A percentile compares a stretch with the other conserved stretches of the same genome.
Evolutionary conservation across 2,329 filamentous ascomycete genomes (phyloP).

Genomic region (Ascochyta viciae-villosae): DNA sequence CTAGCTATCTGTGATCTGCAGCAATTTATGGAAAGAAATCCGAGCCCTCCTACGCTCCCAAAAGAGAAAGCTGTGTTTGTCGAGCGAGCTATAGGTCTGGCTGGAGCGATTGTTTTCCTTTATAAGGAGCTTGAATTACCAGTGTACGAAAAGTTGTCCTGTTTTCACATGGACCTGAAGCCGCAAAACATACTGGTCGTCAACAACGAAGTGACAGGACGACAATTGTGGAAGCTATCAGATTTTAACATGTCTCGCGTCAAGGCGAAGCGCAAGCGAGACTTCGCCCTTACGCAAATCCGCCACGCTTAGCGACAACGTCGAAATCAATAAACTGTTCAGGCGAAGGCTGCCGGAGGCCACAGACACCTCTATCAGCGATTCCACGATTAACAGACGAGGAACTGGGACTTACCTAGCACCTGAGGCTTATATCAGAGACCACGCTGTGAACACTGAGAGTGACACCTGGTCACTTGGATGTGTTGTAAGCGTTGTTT

Average conservation of each 20-base stretch:
- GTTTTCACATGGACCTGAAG: constrained; percentile 52
- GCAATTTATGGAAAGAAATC: background rate
- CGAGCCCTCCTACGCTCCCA: background rate
- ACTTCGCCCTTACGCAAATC: too few relatives aligned
- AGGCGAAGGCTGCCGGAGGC: constrained; percentile 20
- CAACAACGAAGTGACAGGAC: constrained; percentile 43
- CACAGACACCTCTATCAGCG: background rate
- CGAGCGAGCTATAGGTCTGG: background rate
- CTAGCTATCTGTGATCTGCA: background rate
- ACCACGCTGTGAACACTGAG: constrained; percentile 16
- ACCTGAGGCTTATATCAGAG: constrained; percentile 48
- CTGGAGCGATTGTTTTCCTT: constrained; percentile 23
- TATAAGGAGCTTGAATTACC: constrained; percentile 45
- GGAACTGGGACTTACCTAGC: constrained; percentile 50
- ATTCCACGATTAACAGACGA: constrained; percentile 35
- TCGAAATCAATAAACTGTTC: constrained; percentile 43
- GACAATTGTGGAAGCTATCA: constrained; percentile 51
- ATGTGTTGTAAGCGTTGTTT: constrained; percentile 50
- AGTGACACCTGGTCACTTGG: constrained; percentile 55
- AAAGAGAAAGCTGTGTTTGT: background rate
- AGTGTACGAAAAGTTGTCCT: constrained; percentile 41
- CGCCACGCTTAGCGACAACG: constrained; percentile 7
- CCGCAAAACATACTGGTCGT: constrained; percentile 33
- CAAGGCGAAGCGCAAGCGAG: constrained; percentile 21
- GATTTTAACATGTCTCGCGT: constrained; percentile 54